These are phyloP conservation scores for Fusarium oligoseptatum DNA, from an alignment of 2,329 filamentous ascomycete genomes.

Conservation along the genomic window DNA sequence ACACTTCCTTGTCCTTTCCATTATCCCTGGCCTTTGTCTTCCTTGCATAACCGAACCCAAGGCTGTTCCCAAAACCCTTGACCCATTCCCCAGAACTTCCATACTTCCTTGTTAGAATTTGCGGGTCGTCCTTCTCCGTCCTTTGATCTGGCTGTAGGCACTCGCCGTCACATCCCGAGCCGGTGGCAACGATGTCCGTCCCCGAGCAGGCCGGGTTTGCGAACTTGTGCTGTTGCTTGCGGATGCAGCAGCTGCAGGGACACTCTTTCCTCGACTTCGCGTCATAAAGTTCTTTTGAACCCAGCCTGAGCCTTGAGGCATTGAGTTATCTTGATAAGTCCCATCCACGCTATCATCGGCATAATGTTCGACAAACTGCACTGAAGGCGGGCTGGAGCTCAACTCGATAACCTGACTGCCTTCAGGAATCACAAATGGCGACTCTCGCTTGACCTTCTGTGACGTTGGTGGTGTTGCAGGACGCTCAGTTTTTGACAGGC, in stretches of 20 bases:
- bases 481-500: neutral
- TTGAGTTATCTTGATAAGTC: slow-evolving; percentile 37
- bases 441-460: slow-evolving; percentile 29
- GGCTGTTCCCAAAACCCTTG: neutral
- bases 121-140: slow-evolving; percentile 35
- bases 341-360: slow-evolving; percentile 40
- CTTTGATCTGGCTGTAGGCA: slow-evolving; percentile 43
- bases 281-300: slow-evolving; percentile 39
- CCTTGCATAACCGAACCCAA: neutral
- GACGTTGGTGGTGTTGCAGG: slow-evolving; percentile 25
- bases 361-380: slow-evolving; percentile 36
- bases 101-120: slow-evolving; percentile 35
- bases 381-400: slow-evolving; percentile 45
- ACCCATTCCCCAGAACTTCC: slow-evolving; percentile 11
- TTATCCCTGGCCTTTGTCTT: neutral
- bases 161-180: slow-evolving; percentile 35
- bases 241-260: slow-evolving; percentile 27
- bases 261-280: slow-evolving; percentile 37
- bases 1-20: neutral
- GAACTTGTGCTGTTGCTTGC: neutral
- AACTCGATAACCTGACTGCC: slow-evolving; percentile 51
- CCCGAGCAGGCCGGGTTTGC: slow-evolving; percentile 9
- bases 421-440: slow-evolving; percentile 45
- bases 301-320: slow-evolving; percentile 38
- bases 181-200: slow-evolving; percentile 37